Evolutionary conservation across 306 rosid genomes (phyloP).

Genomic region (Coriaria nepalensis): DNA sequence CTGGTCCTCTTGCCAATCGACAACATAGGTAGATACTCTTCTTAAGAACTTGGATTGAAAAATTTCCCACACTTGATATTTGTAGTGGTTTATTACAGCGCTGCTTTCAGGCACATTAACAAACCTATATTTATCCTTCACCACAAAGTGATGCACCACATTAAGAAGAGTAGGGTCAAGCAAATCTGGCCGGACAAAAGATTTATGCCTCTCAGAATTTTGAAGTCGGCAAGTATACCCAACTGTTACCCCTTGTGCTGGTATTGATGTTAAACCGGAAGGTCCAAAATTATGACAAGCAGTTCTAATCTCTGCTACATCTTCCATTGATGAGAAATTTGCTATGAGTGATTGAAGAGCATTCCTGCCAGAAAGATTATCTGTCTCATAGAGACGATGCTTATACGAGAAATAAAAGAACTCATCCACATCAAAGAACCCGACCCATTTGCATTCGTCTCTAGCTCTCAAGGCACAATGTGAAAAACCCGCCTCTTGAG

Average conservation of each 20-base stretch:
- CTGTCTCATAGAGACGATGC: constrained; percentile 19
- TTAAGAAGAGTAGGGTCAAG: constrained; percentile 62
- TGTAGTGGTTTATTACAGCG: constrained; percentile 73
- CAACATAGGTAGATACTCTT: constrained; percentile 95
- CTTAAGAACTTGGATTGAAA: constrained; percentile 72
- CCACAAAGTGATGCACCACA: constrained; percentile 77
- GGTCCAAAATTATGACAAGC: constrained; percentile 88
- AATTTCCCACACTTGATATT: constrained; percentile 89
- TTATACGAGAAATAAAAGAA: constrained; percentile 58
- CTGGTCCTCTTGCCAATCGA: constrained; percentile 82
- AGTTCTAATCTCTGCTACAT: constrained; percentile 68
- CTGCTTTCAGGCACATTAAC: constrained; percentile 34
- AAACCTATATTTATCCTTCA: constrained; percentile 36
- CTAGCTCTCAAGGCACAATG: constrained; percentile 79
- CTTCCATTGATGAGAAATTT: constrained; percentile 29
- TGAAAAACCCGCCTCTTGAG: constrained; percentile 95
- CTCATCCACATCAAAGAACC: constrained; percentile 91
- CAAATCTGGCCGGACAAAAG: constrained; percentile 63
- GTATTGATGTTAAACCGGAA: constrained; percentile 56
- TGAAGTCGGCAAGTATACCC: constrained; percentile 89
- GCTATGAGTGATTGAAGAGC: constrained; percentile 38
- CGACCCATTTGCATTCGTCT: constrained; percentile 85
- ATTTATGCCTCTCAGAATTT: constrained; percentile 66
- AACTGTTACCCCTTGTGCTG: constrained; percentile 48
- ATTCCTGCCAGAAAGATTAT: constrained; percentile 42